Conservation (phyloP, 2,329 filamentous ascomycete genomes). For the Rhinocladiella similis region DNA sequence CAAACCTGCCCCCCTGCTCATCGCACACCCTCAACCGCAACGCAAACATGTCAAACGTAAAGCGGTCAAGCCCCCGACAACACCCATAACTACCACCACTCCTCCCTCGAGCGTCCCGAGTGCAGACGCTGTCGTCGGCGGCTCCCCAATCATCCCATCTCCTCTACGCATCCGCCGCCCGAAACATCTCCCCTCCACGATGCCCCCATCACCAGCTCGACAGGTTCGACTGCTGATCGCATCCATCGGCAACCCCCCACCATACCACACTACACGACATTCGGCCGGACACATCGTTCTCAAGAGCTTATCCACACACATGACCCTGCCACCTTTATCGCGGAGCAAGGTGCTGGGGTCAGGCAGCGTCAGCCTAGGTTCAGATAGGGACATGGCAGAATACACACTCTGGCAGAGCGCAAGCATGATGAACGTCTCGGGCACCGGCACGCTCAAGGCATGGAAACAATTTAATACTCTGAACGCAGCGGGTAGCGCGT, state of each 20-base stretch:
- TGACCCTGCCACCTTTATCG: conserved; percentile 55
- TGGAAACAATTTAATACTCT: conserved; percentile 56
- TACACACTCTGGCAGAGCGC: conserved; percentile 74
- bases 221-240: conserved; percentile 69
- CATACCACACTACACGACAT: conserved; percentile 78
- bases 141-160: conserved; percentile 17
- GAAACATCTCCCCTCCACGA: not conserved
- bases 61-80: conserved; percentile 6
- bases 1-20: not conserved
- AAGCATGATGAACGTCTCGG: conserved; percentile 81
- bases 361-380: conserved; percentile 54
- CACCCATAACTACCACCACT: conserved; percentile 3
- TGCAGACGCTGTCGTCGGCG: not conserved
- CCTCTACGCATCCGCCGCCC: conserved; percentile 19
- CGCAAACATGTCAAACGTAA: conserved; percentile 18
- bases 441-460: conserved; percentile 66
- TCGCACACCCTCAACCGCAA: not conserved
- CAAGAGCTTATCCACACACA: conserved; percentile 55
- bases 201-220: conserved; percentile 5
- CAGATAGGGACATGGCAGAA: conserved; percentile 44
- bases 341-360: conserved; percentile 47
- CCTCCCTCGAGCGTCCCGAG: not conserved
- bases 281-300: conserved; percentile 83
- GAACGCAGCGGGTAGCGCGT: conserved; percentile 22
- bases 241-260: conserved; percentile 80